Base-by-base conservation (phyloP, 257 asterid genomes). In the Nicotiana benthamiana region DNA sequence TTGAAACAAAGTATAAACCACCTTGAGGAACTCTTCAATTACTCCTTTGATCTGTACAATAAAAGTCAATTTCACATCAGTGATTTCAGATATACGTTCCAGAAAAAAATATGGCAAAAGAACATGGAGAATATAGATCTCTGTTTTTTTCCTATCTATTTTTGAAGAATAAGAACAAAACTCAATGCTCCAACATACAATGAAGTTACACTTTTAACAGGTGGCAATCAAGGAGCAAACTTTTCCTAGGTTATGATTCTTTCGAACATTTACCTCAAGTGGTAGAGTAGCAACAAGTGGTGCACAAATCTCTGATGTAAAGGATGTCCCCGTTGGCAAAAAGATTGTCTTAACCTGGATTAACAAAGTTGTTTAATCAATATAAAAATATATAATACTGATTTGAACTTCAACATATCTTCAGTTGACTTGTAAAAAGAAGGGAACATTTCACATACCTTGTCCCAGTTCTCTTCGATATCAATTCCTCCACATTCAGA, bases 381-480 rank as follows among this genome's bases (percentile, higher is more conserved):
- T 30, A 65, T 32, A 65, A 9, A 65, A 16, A 22, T 34, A 30
- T 65, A 30, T 16, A 53, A 53, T 53, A 53, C 59, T 16, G 9
- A 15, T 40, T 40, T 40, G 3, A 40, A 40, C 48, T 8, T 40
- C 10, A 9, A 16, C 59, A 53, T 52, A 13, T 52, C 48, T 40
- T 40, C 48, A 40, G 12, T 24, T 34, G 72, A 51, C 70, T 56
- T 48, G 53, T 28, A 64, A 30, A 20, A 32, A 34, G 34, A 13
- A 15, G 61, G 63, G 36, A 20, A 53, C 59, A 53, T 53, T 54
- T 74, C 9, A 6, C 22, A 30, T 84, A 93, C 97, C 97, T 94
- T 94, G 83, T 94, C 98, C 97, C 98, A 94, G 83, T 94, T 94
- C 89, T 94, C 97, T 86, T 94, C 98, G 48, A 94, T 94, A 9